Evolutionary conservation across 2,329 filamentous ascomycete species (phyloP).

Genomic region (Aspergillus sp.): DNA sequence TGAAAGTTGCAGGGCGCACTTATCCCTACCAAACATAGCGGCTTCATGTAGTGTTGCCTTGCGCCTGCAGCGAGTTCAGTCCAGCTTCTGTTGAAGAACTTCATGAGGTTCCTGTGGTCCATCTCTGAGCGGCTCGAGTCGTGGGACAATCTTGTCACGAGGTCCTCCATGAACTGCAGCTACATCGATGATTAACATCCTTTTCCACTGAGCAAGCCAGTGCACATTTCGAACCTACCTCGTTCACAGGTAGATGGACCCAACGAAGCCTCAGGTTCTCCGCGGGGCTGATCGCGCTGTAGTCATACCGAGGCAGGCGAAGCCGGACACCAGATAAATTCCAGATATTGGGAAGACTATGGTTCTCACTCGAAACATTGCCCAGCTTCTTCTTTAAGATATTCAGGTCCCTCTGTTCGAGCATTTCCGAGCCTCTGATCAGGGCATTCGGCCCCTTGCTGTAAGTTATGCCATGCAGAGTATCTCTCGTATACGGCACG

Average conservation of each 20-base stretch:
- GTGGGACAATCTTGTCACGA: conserved; percentile 1
- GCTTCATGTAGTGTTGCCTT: conserved; percentile 12
- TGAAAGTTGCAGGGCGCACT: neutral
- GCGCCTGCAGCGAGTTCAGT: conserved; percentile 9
- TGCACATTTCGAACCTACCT: neutral
- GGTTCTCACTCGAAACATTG: neutral
- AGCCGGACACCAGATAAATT: neutral
- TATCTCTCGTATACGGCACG: neutral
- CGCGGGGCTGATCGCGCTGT: neutral
- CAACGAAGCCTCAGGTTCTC: conserved; percentile 4
- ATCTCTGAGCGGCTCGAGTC: conserved; percentile 1
- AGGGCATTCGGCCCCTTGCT: neutral
- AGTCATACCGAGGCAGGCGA: neutral
- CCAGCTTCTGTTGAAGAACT: conserved; percentile 8
- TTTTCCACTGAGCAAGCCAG: no score
- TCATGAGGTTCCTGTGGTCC: conserved; percentile 4
- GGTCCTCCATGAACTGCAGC: neutral
- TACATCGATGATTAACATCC: no score
- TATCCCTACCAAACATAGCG: conserved; percentile 9
- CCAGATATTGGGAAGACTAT: neutral
- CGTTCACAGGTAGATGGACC: conserved; percentile 7
- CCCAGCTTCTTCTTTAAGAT: neutral
- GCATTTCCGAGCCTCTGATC: neutral
- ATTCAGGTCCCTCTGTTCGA: neutral
- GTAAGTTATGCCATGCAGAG: neutral